Evolutionary conservation across 129 eudicot species (phyloP).

Genomic region (Centrapalus pauciflorus): DNA sequence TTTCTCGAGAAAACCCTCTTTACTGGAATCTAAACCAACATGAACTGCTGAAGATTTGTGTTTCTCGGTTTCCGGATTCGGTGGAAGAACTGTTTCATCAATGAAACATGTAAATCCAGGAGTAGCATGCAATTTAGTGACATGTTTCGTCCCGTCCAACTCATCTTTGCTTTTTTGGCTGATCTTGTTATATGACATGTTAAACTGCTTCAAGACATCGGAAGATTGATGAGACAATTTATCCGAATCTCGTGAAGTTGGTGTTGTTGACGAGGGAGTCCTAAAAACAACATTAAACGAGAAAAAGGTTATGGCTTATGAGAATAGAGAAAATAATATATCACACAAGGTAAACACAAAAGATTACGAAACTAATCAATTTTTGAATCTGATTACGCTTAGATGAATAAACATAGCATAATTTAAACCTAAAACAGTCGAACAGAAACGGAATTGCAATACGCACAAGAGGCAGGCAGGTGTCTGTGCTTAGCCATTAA

Average conservation of each 20-base stretch:
- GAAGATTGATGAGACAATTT: slow-evolving; percentile 28
- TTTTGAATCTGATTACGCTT: no score
- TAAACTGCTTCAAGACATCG: slow-evolving; percentile 50
- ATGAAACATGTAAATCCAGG: slow-evolving; percentile 64
- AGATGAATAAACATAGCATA: no score
- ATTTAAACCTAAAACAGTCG: background rate
- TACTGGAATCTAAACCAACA: slow-evolving; percentile 30
- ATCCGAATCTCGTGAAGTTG: slow-evolving; percentile 29
- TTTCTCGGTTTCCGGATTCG: slow-evolving; percentile 30
- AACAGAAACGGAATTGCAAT: background rate
- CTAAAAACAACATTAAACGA: slow-evolving; percentile 30
- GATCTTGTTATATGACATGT: slow-evolving; percentile 64
- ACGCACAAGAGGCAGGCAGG: background rate
- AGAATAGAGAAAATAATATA: background rate
- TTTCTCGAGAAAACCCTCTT: slow-evolving; percentile 1
- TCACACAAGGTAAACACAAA: background rate
- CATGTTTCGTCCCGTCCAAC: slow-evolving; percentile 46
- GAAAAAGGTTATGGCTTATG: slow-evolving; percentile 2
- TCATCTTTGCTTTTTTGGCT: slow-evolving; percentile 43
- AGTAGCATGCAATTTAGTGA: slow-evolving; percentile 53
- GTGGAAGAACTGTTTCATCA: slow-evolving; percentile 42
- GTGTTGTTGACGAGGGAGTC: slow-evolving; percentile 28
- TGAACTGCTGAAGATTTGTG: slow-evolving; percentile 22
- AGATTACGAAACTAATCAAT: background rate
- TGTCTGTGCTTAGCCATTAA: background rate